These are phyloP conservation scores for Agaricus blazei DNA, from an alignment of 768 basidiomycete genomes.

Conservation along the genomic window DNA sequence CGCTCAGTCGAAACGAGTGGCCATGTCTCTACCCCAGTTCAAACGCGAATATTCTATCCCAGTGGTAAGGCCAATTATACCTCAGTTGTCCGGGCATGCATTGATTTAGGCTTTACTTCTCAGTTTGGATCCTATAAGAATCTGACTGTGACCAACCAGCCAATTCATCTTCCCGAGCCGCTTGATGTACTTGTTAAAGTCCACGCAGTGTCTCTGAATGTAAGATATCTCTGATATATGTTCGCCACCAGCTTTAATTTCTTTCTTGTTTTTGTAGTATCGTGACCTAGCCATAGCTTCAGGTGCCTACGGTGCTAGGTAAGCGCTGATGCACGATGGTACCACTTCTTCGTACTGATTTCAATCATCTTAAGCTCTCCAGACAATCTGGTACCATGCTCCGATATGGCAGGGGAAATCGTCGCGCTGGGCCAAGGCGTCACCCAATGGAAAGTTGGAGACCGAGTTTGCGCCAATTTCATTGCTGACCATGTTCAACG, in stretches of 20 bases:
- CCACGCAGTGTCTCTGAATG: conserved; percentile 53
- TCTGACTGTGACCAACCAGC: not conserved
- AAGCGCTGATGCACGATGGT: too few relatives aligned
- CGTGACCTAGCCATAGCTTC: conserved; percentile 43
- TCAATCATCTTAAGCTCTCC: not conserved
- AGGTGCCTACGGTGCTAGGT: conserved; percentile 19
- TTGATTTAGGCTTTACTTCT: not conserved
- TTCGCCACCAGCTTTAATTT: too few relatives aligned
- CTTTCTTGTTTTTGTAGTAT: conserved; percentile 29
- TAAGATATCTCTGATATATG: conserved; percentile 11
- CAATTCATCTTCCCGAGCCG: conserved; percentile 28
- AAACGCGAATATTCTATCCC: too few relatives aligned
- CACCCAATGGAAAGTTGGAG: conserved; percentile 47
- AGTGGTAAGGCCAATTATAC: too few relatives aligned
- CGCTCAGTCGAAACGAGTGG: too few relatives aligned
- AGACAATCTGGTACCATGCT: conserved; percentile 29
- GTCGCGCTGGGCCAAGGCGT: conserved; percentile 39
- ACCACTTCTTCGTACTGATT: too few relatives aligned
- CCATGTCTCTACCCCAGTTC: too few relatives aligned
- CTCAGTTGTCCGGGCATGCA: too few relatives aligned
- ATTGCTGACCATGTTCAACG: conserved; percentile 42
- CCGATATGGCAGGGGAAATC: conserved; percentile 57
- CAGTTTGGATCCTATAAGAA: conserved; percentile 16
- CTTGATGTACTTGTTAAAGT: conserved; percentile 52
- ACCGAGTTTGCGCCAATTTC: conserved; percentile 54